Base-by-base conservation (phyloP, 2,329 filamentous ascomycete species). In the Trichophyton simii region DNA sequence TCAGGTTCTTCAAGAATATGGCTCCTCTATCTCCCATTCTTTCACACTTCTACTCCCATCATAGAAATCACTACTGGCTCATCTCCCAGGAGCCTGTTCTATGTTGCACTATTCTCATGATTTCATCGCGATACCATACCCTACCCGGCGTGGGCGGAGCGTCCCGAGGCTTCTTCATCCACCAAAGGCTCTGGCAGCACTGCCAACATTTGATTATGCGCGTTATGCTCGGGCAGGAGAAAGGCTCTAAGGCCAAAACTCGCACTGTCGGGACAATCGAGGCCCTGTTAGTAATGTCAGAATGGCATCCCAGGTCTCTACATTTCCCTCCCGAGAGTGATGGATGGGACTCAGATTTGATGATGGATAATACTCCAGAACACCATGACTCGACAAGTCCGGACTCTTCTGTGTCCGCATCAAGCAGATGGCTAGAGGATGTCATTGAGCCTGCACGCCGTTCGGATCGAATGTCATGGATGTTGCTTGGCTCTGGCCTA, bases 401-500 rank as follows among this genome's bases (percentile, higher is more conserved):
- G n/a, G 71, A 66, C 63, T 62, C 63, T 11, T 67, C 69, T 25
- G 64, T 61, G 0, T 62, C 60, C 7, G 68, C 72, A 3, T 66
- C 74, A 3, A 77, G 72, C 62, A 68, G 76, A 59, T 82, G 79
- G 79, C 70, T 80, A 1, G 75, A 80, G 59, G 80, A 81, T 64
- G 80, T 83, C 18, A 78, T 82, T 58, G 76, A 80, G 46, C 79
- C 80, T 2, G 78, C 80, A 2, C 76, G 77, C 59, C 72, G 78
- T 60, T 82, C 79, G 0, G 80, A 82, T 65, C 76, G 80, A 3
- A 83, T 83, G 80, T 82, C 81, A 0, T 83, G 81, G 81, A 83
- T 82, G 80, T 65, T 82, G 3, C 75, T 83, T 57, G 81, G 81
- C 0, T 79, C 77, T 64, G 80, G 78, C 0, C 66, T 80, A 28